These are phyloP conservation scores for Vicia sativa DNA, from an alignment of 306 rosid genomes.

Conservation along the genomic window DNA sequence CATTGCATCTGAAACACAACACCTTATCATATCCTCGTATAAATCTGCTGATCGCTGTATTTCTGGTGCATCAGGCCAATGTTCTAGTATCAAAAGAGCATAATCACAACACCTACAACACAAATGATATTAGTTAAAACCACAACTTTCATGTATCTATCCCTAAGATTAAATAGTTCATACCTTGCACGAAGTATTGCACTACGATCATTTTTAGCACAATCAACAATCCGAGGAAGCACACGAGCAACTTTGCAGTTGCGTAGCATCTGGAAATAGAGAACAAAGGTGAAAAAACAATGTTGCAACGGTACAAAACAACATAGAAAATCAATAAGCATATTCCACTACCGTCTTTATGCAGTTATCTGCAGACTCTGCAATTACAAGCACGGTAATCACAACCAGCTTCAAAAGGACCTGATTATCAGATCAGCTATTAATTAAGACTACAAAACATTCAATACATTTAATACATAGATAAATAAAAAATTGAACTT, in stretches of 20 bases:
- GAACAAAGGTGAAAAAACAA: constrained; percentile 32
- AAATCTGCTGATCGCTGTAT: constrained; percentile 83
- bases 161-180: constrained; percentile 21
- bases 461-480: constrained; percentile 28
- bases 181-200: constrained; percentile 97
- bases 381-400: constrained; percentile 99
- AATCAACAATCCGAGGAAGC: constrained; percentile 85
- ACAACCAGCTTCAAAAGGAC: constrained; percentile 98
- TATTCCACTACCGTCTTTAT: constrained; percentile 79
- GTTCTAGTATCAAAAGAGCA: constrained; percentile 87
- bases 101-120: constrained; percentile 91
- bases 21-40: constrained; percentile 88
- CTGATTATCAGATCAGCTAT: constrained; percentile 60
- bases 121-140: constrained; percentile 38
- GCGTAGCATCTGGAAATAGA: constrained; percentile 75
- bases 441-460: constrained; percentile 39
- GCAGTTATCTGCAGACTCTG: constrained; percentile 98
- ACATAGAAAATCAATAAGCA: constrained; percentile 14
- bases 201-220: constrained; percentile 91
- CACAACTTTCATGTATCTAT: constrained; percentile 20
- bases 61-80: constrained; percentile 99
- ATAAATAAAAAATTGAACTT: constrained; percentile 50
- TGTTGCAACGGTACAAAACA: constrained; percentile 10
- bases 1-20: constrained; percentile 98
- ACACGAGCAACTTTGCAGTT: constrained; percentile 94